Conservation (phyloP, 805 yeast species). For the Jamesozyma jinghongensis region DNA sequence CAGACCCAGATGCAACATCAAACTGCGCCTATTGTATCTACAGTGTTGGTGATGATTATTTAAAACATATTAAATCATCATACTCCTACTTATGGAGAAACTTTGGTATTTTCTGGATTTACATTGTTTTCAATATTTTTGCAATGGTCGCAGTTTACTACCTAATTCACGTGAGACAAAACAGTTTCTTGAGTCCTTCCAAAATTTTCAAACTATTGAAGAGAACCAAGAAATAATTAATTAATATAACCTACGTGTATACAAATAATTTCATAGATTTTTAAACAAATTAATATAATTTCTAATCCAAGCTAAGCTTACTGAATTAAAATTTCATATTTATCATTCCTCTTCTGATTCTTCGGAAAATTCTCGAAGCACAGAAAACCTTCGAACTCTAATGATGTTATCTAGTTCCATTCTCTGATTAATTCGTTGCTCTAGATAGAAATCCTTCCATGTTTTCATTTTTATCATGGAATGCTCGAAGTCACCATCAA, state of each 20-base stretch:
- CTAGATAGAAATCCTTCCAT: constrained; percentile 89
- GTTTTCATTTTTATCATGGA: constrained; percentile 82
- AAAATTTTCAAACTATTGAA: constrained; percentile 1
- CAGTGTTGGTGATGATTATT: constrained; percentile 43
- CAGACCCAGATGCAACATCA: constrained; percentile 32
- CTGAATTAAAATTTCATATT: too few relatives aligned
- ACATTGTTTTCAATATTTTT: constrained; percentile 36
- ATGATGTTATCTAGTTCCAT: neutral
- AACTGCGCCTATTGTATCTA: constrained; percentile 52
- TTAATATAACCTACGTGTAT: too few relatives aligned
- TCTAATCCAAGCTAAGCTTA: too few relatives aligned
- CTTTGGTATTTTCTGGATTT: constrained; percentile 46
- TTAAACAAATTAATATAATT: too few relatives aligned
- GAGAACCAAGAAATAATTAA: constrained; percentile 4
- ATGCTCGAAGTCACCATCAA: constrained; percentile 83
- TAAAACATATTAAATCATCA: constrained; percentile 30
- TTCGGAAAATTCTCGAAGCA: neutral
- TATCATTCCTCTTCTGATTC: too few relatives aligned
- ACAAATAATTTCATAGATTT: too few relatives aligned
- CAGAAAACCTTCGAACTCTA: neutral
- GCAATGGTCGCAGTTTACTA: constrained; percentile 41
- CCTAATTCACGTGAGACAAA: constrained; percentile 37
- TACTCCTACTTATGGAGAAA: constrained; percentile 44
- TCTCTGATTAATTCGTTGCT: constrained; percentile 14
- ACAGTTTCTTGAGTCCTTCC: constrained; percentile 2